Conservation (phyloP, 768 basidiomycete genomes). For the Auriscalpium microsporum region DNA sequence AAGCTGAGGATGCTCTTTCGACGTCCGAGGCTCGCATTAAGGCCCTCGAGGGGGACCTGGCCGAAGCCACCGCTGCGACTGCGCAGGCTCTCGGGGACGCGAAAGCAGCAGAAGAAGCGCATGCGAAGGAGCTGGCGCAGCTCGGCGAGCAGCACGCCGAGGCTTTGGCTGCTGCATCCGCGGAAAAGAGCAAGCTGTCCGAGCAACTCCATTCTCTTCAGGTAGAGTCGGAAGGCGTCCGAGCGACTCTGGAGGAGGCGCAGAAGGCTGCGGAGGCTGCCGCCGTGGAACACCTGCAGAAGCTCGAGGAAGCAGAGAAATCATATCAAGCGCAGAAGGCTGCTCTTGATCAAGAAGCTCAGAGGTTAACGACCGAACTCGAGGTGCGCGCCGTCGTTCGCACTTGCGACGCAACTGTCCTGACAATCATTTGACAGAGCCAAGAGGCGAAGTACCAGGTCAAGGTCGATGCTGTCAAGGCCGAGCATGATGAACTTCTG, state of each 20-base stretch:
- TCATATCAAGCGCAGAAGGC: slow-evolving; percentile 40
- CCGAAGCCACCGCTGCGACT: slow-evolving; percentile 37
- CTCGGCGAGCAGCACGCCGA: slow-evolving; percentile 35
- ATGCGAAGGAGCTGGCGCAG: slow-evolving; percentile 31
- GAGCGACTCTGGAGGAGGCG: slow-evolving; percentile 37
- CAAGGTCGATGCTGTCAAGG: slow-evolving; percentile 58
- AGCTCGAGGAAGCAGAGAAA: slow-evolving; percentile 46
- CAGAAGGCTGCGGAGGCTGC: slow-evolving; percentile 36
- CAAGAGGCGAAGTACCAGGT: slow-evolving; percentile 62
- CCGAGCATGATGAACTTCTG: slow-evolving; percentile 52
- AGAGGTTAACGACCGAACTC: slow-evolving; percentile 50
- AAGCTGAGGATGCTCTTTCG: slow-evolving; percentile 49
- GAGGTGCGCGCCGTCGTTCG: slow-evolving; percentile 38
- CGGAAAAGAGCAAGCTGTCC: slow-evolving; percentile 23
- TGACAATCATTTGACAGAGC: slow-evolving; percentile 31
- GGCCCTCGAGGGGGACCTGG: slow-evolving; percentile 45
- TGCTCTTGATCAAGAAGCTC: slow-evolving; percentile 47
- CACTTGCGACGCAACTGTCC: not conserved
- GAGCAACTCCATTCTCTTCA: slow-evolving; percentile 20
- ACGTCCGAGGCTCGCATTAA: slow-evolving; percentile 38
- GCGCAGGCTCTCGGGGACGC: slow-evolving; percentile 41
- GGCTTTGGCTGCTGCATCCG: slow-evolving; percentile 35
- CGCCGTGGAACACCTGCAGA: slow-evolving; percentile 37
- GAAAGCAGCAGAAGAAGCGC: slow-evolving; percentile 39
- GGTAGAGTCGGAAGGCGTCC: slow-evolving; percentile 32